These are phyloP conservation scores for Cordyceps fumosorosea DNA, from an alignment of 2,329 filamentous ascomycete genomes.

Conservation along the genomic window DNA sequence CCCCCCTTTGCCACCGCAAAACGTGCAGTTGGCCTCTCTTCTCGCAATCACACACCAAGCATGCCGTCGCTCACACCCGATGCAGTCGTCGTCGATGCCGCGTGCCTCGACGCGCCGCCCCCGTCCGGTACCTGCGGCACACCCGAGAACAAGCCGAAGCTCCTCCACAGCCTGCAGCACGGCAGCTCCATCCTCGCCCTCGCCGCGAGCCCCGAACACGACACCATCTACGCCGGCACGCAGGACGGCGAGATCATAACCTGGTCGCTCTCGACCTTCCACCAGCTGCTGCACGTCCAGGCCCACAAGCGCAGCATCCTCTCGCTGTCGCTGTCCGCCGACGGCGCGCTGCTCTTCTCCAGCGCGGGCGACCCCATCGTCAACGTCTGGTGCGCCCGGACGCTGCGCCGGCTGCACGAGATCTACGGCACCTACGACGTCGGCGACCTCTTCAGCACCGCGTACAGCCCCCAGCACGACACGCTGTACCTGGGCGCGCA, in stretches of 20 bases:
- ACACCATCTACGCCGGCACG: slow-evolving; percentile 83
- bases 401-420: slow-evolving; percentile 72
- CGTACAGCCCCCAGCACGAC: slow-evolving; percentile 71
- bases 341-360: slow-evolving; percentile 75
- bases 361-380: slow-evolving; percentile 90
- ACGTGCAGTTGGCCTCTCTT: neutral
- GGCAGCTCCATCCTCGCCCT: slow-evolving; percentile 76
- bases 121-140: neutral
- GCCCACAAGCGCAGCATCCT: slow-evolving; percentile 90
- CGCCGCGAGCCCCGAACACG: slow-evolving; percentile 68
- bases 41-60: neutral
- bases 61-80: slow-evolving; percentile 7
- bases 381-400: slow-evolving; percentile 82
- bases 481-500: slow-evolving; percentile 89
- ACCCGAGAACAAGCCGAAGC: slow-evolving; percentile 42
- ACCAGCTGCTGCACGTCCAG: slow-evolving; percentile 70
- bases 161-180: slow-evolving; percentile 69
- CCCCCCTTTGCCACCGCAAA: neutral
- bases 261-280: slow-evolving; percentile 85
- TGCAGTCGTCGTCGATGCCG: neutral
- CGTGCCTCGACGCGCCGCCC: neutral
- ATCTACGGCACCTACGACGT: slow-evolving; percentile 92
- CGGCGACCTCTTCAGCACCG: slow-evolving; percentile 93
- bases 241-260: slow-evolving; percentile 90
- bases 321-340: slow-evolving; percentile 71